Evolutionary conservation across 2,329 filamentous ascomycete species (phyloP).

Genomic region (Zelopaecilomyces penicillatus): DNA sequence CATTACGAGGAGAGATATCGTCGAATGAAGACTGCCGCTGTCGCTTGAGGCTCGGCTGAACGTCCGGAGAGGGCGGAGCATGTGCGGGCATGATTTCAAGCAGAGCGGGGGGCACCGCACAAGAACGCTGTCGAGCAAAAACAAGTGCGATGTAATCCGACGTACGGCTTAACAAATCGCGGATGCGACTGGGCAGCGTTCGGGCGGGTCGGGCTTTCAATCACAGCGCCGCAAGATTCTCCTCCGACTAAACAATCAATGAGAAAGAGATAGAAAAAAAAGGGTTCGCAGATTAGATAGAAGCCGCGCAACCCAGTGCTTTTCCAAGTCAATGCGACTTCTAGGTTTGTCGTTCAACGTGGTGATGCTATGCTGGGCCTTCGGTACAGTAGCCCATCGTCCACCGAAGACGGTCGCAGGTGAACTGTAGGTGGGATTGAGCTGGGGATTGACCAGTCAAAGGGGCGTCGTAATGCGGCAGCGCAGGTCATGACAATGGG

Average conservation of each 20-base stretch:
- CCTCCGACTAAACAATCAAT: no score
- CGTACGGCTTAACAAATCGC: no score
- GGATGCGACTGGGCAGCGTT: no score
- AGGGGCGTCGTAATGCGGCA: not conserved
- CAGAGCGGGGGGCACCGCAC: not conserved
- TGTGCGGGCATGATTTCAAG: constrained; percentile 9
- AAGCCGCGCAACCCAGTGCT: no score
- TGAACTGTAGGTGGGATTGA: not conserved
- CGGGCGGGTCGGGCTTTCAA: no score
- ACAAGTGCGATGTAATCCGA: no score
- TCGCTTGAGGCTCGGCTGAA: constrained; percentile 44
- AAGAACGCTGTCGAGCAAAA: not conserved
- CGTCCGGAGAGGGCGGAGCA: constrained; percentile 44
- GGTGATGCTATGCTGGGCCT: not conserved
- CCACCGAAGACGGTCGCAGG: not conserved
- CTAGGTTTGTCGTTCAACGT: not conserved
- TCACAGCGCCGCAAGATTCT: no score
- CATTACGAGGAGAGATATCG: constrained; percentile 33
- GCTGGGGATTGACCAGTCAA: not conserved
- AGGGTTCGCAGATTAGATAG: no score
- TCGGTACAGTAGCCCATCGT: not conserved
- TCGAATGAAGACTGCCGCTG: constrained; percentile 45
- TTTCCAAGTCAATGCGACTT: no score
- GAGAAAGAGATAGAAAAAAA: no score
- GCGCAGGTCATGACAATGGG: constrained; percentile 1